Percentiles rank a stretch among this genome's conserved stretches.
Evolutionary conservation across 306 rosid genomes (phyloP).

Genomic region (Malus sylvestris): DNA sequence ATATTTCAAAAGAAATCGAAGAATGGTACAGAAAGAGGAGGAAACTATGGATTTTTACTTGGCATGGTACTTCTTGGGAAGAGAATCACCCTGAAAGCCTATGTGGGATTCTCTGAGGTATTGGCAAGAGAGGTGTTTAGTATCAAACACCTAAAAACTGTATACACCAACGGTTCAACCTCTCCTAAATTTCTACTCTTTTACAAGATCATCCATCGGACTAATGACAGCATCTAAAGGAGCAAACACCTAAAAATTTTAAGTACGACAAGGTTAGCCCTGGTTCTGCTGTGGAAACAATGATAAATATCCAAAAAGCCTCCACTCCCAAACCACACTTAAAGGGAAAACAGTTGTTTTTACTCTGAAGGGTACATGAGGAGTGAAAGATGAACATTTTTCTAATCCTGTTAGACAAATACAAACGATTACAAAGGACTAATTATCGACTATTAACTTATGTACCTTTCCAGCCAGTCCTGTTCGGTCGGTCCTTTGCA

Average conservation of each 20-base stretch:
- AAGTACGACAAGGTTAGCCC: neutral
- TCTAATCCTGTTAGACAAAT: neutral
- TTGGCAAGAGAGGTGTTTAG: neutral
- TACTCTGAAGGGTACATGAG: neutral
- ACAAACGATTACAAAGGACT: neutral
- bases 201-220: neutral
- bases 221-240: neutral
- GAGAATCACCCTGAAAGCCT: neutral
- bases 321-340: neutral
- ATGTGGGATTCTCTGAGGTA: neutral
- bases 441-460: conserved; percentile 5
- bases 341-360: neutral
- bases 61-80: neutral
- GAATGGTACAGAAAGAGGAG: neutral
- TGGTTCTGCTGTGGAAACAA: neutral
- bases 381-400: neutral
- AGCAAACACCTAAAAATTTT: neutral
- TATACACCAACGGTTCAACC: neutral
- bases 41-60: neutral
- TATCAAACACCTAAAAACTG: neutral
- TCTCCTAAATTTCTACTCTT: neutral
- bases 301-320: neutral
- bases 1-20: neutral
- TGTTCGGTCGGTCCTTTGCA: conserved; percentile 17
- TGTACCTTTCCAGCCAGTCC: conserved; percentile 27